Conservation (phyloP, 257 asterid genomes). For the Solanum virginianum region DNA sequence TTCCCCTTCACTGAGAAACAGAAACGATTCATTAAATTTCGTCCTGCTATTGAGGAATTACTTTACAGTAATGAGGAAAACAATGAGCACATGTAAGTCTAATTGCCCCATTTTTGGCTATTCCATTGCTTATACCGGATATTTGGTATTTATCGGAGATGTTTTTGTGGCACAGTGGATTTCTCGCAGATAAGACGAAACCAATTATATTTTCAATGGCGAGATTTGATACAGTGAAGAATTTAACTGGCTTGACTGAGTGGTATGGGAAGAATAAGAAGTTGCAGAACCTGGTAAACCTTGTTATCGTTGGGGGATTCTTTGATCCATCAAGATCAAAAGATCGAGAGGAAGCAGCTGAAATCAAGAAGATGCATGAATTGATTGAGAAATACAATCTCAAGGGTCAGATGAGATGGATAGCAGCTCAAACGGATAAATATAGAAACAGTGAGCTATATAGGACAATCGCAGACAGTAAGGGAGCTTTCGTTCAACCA, state of each 20-base stretch:
- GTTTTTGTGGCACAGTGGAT: constrained; percentile 40
- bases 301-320: constrained; percentile 74
- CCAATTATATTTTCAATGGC: constrained; percentile 88
- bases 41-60: constrained; percentile 46
- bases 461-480: constrained; percentile 67
- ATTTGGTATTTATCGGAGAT: not conserved
- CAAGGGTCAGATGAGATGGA: constrained; percentile 84
- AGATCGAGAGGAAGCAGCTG: constrained; percentile 81
- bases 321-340: constrained; percentile 70
- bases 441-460: constrained; percentile 66
- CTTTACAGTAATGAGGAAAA: constrained; percentile 51
- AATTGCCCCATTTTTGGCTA: not conserved
- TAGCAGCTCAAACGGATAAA: constrained; percentile 81
- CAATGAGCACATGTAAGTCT: constrained; percentile 66
- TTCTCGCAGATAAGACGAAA: constrained; percentile 51
- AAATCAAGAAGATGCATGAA: constrained; percentile 76
- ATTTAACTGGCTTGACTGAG: constrained; percentile 66
- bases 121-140: not conserved
- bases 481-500: constrained; percentile 85
- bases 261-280: constrained; percentile 68
- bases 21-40: constrained; percentile 41
- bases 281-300: constrained; percentile 53
- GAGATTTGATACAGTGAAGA: constrained; percentile 70
- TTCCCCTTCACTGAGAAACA: constrained; percentile 51
- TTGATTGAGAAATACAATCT: constrained; percentile 50